These are phyloP conservation scores for Claviceps arundinis DNA, from an alignment of 2,329 filamentous ascomycete species.

Conservation along the genomic window DNA sequence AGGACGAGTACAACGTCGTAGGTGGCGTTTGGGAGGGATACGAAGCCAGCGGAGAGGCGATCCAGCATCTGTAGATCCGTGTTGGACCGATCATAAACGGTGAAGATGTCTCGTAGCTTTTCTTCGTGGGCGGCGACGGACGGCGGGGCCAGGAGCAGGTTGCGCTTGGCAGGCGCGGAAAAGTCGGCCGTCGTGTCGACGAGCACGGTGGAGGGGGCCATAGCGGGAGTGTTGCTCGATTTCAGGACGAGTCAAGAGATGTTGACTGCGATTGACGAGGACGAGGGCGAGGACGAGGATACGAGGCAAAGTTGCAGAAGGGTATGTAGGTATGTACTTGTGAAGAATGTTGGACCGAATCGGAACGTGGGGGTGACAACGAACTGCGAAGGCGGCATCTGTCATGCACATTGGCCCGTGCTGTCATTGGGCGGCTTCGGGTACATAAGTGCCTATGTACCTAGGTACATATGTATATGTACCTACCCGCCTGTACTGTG, in stretches of 20 bases:
- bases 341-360: too few species aligned
- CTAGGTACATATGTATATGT: too few species aligned
- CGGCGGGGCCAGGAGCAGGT: conserved; percentile 78
- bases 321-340: too few species aligned
- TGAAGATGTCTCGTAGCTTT: conserved; percentile 56
- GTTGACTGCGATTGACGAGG: too few species aligned
- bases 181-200: conserved; percentile 45
- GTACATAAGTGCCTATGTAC: too few species aligned
- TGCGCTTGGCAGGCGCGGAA: conserved; percentile 36
- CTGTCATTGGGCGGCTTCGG: background rate
- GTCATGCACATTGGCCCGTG: background rate
- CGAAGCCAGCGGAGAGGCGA: conserved; percentile 69
- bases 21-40: conserved; percentile 58
- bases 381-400: background rate
- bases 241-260: too few species aligned
- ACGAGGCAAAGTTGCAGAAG: too few species aligned
- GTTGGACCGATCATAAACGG: conserved; percentile 56
- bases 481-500: too few species aligned
- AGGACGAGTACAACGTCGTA: conserved; percentile 82
- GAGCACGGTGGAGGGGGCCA: conserved; percentile 39
- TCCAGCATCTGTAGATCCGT: conserved; percentile 98
- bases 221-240: conserved; percentile 12
- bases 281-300: too few species aligned
- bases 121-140: conserved; percentile 79
- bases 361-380: background rate